These are phyloP conservation scores for Pulicaria dysenterica DNA, from an alignment of 129 eudicot genomes.

Conservation along the genomic window DNA sequence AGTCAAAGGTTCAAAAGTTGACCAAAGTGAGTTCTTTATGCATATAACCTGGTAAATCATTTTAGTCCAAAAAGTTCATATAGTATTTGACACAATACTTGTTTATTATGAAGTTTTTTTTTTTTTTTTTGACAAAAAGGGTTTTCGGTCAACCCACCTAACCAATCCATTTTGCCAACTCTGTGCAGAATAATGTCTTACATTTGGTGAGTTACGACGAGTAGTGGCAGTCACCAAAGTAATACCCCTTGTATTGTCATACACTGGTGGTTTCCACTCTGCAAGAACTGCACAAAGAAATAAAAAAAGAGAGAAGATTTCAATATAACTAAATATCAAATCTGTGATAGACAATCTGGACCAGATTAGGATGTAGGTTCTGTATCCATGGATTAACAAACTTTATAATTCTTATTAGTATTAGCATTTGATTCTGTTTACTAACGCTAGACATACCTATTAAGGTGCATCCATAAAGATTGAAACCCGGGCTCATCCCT, in stretches of 20 bases:
- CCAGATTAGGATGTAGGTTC: background rate
- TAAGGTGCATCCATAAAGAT: conserved; percentile 91
- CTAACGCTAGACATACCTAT: conserved; percentile 49
- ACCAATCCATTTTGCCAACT: background rate
- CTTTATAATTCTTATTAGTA: background rate
- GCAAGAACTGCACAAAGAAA: conserved; percentile 70
- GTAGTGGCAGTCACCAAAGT: conserved; percentile 94
- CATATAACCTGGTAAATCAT: too few species aligned
- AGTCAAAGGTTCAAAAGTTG: too few species aligned
- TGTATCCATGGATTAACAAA: background rate
- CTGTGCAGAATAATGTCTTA: conserved; percentile 29
- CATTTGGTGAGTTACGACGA: conserved; percentile 99
- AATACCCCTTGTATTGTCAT: conserved; percentile 87
- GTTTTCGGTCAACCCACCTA: background rate
- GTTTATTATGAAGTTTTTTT: background rate
- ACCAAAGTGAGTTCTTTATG: too few species aligned
- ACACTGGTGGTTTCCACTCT: conserved; percentile 99
- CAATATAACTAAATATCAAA: background rate
- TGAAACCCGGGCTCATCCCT: conserved; percentile 92
- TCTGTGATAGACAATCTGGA: background rate
- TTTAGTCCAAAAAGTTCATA: background rate
- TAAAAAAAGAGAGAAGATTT: background rate
- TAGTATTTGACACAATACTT: background rate
- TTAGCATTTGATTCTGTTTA: conserved; percentile 5
- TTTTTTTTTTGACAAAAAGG: background rate